A percentile compares a stretch with the other conserved stretches of the same genome.
These are phyloP conservation scores for Cadophora gregata DNA, from an alignment of 2,329 filamentous ascomycete species.

Conservation along the genomic window DNA sequence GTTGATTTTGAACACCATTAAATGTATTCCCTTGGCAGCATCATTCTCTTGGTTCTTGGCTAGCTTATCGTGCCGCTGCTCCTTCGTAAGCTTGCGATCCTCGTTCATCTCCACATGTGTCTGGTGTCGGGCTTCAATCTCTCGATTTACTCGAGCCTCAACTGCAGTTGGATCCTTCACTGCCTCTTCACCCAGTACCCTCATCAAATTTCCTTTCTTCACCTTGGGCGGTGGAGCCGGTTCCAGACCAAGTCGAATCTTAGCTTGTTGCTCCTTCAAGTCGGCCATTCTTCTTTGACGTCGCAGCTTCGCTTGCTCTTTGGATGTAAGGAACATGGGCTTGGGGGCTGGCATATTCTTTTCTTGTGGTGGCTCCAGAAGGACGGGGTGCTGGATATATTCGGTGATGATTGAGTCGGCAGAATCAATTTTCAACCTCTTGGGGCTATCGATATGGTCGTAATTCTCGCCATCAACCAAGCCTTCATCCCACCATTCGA, in stretches of 20 bases:
- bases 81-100: conserved; percentile 85
- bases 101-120: conserved; percentile 82
- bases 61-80: conserved; percentile 85
- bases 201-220: conserved; percentile 97
- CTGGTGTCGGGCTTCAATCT: conserved; percentile 85
- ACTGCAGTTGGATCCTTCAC: conserved; percentile 98
- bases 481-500: conserved; percentile 98
- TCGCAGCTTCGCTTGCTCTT: conserved; percentile 90
- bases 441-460: conserved; percentile 67
- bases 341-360: conserved; percentile 80
- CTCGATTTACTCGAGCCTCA: conserved; percentile 88
- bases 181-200: conserved; percentile 82
- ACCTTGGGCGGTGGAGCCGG: conserved; percentile 94
- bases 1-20: conserved; percentile 88
- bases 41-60: conserved; percentile 84
- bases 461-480: conserved; percentile 79
- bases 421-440: conserved; percentile 73
- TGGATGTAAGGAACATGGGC: conserved; percentile 88
- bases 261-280: conserved; percentile 94
- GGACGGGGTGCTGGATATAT: conserved; percentile 91
- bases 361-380: conserved; percentile 90
- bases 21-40: conserved; percentile 81
- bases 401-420: conserved; percentile 87
- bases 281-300: conserved; percentile 91
- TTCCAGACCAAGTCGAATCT: conserved; percentile 88